A percentile compares a stretch with the other conserved stretches of the same genome.
Conservation (phyloP, 495 filamentous ascomycete genomes). For the Penicillium roqueforti region DNA sequence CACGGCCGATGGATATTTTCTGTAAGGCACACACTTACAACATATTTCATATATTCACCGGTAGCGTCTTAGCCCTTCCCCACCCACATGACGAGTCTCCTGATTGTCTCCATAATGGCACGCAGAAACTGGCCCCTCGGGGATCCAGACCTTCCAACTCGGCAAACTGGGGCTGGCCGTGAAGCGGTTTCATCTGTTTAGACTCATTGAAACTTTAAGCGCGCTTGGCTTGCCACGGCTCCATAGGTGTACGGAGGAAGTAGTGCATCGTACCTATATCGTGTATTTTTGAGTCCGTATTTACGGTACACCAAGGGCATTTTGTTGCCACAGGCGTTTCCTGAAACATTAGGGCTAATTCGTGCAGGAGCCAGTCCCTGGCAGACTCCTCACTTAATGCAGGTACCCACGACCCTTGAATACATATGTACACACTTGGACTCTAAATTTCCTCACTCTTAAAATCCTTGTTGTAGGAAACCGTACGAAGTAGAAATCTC, state of each 20-base stretch:
- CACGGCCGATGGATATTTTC: constrained; percentile 5
- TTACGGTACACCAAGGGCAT: background rate
- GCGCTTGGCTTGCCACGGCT: background rate
- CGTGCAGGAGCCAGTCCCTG: constrained; percentile 3
- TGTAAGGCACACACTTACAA: background rate
- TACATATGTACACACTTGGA: background rate
- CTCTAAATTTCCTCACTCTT: background rate
- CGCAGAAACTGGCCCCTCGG: background rate
- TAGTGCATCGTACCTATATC: background rate
- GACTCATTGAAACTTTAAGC: background rate
- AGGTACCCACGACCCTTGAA: background rate
- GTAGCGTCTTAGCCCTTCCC: background rate
- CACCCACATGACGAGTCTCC: constrained; percentile 7
- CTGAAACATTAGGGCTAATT: constrained; percentile 1
- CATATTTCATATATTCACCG: background rate
- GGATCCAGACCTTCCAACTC: constrained; percentile 1
- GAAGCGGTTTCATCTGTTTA: background rate
- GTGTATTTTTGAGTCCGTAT: background rate
- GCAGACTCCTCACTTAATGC: background rate
- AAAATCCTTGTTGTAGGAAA: background rate
- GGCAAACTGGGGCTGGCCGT: background rate
- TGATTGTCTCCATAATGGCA: background rate
- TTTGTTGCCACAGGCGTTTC: background rate
- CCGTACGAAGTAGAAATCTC: no score
- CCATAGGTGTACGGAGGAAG: background rate